Evolutionary conservation across 2,329 filamentous ascomycete genomes (phyloP).

Genomic region (Pseudomassariella vexata): DNA sequence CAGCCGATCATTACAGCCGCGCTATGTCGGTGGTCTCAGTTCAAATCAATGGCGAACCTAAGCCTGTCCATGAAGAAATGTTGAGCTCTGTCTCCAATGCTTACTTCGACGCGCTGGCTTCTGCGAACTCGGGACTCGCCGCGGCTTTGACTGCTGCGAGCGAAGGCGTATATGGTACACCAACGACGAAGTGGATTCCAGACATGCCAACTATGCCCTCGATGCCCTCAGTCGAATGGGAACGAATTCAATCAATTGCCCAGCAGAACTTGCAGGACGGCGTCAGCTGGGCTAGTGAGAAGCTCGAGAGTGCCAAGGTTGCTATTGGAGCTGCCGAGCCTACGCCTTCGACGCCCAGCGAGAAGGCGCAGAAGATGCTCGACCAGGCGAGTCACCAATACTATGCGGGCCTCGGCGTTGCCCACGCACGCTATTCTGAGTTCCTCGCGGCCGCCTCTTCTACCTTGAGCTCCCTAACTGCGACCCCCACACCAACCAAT

Average conservation of each 20-base stretch:
- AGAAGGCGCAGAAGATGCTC: conserved; percentile 49
- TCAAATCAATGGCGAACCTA: conserved; percentile 62
- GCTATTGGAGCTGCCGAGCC: conserved; percentile 59
- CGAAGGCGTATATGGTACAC: conserved; percentile 40
- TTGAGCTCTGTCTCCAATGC: conserved; percentile 62
- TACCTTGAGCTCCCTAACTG: conserved; percentile 55
- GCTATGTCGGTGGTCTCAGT: conserved; percentile 63
- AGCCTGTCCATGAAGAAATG: conserved; percentile 64
- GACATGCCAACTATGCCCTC: conserved; percentile 29
- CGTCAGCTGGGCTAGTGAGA: conserved; percentile 63
- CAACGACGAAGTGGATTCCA: conserved; percentile 32
- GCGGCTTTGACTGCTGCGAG: conserved; percentile 50
- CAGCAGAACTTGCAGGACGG: conserved; percentile 65
- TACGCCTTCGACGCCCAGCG: conserved; percentile 43
- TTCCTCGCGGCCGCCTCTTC: conserved; percentile 68
- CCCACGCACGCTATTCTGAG: conserved; percentile 72
- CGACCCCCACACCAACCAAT: conserved; percentile 54
- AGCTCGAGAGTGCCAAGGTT: conserved; percentile 63
- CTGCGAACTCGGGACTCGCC: conserved; percentile 54
- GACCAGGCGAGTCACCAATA: conserved; percentile 62
- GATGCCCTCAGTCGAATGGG: conserved; percentile 39
- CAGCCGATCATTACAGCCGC: conserved; percentile 62
- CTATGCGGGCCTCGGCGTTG: conserved; percentile 72
- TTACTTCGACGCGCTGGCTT: conserved; percentile 60
- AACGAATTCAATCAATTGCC: conserved; percentile 56